Percentiles rank a stretch among this genome's conserved stretches.
Conservation (phyloP, 306 rosid species). For the Vachellia pachyceras region DNA sequence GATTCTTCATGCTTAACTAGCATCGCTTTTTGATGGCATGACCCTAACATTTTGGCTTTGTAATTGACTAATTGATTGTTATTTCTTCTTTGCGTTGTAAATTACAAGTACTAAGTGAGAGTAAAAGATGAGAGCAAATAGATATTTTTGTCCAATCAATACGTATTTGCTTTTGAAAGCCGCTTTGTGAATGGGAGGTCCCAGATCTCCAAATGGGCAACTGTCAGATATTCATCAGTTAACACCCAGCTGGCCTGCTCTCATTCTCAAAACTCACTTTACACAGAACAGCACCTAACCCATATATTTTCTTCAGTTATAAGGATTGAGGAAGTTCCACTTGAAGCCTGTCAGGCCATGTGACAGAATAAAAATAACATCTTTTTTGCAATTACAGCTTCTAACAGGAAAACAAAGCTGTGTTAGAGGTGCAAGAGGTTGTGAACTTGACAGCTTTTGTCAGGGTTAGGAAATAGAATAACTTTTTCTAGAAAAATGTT, state of each 20-base stretch:
- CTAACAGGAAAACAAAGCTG: not conserved
- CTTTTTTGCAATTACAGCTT: not conserved
- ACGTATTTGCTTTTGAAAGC: constrained; percentile 27
- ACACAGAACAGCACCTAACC: constrained; percentile 11
- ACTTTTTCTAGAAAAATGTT: not conserved
- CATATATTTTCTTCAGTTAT: constrained; percentile 42
- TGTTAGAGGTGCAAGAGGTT: not conserved
- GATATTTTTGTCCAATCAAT: constrained; percentile 35
- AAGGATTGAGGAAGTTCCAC: constrained; percentile 39
- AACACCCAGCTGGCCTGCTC: constrained; percentile 57
- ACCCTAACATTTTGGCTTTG: constrained; percentile 7
- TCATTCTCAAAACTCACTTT: constrained; percentile 43
- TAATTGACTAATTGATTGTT: not conserved
- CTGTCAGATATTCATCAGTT: constrained; percentile 43
- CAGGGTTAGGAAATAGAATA: not conserved
- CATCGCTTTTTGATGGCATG: not conserved
- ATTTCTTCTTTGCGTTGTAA: not conserved
- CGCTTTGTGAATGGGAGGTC: constrained; percentile 47
- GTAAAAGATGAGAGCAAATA: not conserved
- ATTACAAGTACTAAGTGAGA: constrained; percentile 1
- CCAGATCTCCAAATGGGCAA: constrained; percentile 28
- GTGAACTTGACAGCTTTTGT: not conserved
- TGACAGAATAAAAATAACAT: not conserved
- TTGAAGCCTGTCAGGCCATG: not conserved
- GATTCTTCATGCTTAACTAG: not conserved